Conservation (phyloP, 345 rosid species). For the Excoecaria agallocha region DNA sequence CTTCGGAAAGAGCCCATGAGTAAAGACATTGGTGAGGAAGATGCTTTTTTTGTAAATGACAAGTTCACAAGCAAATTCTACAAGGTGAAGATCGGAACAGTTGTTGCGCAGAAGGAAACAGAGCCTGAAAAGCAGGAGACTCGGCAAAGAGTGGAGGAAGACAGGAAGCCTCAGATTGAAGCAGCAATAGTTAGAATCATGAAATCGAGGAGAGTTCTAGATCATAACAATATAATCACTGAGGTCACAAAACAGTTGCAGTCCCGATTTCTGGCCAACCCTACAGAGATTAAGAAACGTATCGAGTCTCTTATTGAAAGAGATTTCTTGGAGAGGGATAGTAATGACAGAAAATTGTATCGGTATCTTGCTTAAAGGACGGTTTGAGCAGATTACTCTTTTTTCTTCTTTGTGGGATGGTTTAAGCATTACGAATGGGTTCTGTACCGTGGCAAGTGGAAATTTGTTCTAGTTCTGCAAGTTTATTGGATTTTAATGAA, state of each 20-base stretch:
- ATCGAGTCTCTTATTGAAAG: conserved; percentile 95
- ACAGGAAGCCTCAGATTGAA: conserved; percentile 97
- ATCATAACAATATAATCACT: conserved; percentile 87
- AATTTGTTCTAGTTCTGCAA: conserved; percentile 21
- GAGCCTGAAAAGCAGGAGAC: conserved; percentile 99
- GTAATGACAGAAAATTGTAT: conserved; percentile 74
- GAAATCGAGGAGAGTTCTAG: conserved; percentile 93
- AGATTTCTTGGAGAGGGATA: conserved; percentile 97
- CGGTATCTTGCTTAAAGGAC: conserved; percentile 76
- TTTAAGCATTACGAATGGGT: conserved; percentile 16
- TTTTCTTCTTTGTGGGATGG: conserved; percentile 18
- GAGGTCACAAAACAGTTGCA: conserved; percentile 98
- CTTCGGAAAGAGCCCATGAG: conserved; percentile 98
- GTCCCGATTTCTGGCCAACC: conserved; percentile 89
- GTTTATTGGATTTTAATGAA: conserved; percentile 23
- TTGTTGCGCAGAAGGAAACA: conserved; percentile 94
- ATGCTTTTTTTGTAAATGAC: conserved; percentile 75
- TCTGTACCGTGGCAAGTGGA: conserved; percentile 17
- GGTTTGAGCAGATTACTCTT: conserved; percentile 9
- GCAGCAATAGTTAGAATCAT: conserved; percentile 97
- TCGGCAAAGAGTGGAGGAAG: conserved; percentile 96
- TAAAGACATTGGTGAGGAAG: conserved; percentile 89
- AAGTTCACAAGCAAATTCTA: conserved; percentile 91
- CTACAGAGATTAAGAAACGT: conserved; percentile 93
- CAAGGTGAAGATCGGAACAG: conserved; percentile 98